Percentiles rank a stretch among this genome's conserved stretches.
These are phyloP conservation scores for Zasmidium angulare DNA, from an alignment of 2,329 filamentous ascomycete species.

Conservation along the genomic window DNA sequence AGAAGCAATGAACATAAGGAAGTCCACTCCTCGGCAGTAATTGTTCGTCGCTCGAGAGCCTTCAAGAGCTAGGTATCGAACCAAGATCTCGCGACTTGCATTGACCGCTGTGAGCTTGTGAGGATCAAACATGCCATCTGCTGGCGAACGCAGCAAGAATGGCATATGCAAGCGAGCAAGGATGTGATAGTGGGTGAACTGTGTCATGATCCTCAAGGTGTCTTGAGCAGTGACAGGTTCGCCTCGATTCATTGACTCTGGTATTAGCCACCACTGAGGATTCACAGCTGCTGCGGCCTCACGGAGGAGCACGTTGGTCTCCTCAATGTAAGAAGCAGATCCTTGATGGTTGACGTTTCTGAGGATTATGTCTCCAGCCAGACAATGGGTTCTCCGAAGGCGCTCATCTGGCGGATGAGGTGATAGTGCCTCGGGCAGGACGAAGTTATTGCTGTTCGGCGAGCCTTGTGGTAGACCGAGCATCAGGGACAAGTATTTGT, in stretches of 20 bases:
- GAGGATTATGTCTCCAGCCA: background rate
- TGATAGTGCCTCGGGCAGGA: background rate
- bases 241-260: background rate
- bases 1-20: conserved; percentile 6
- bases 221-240: background rate
- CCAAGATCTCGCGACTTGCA: conserved; percentile 2
- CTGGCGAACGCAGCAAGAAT: background rate
- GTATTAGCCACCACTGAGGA: conserved; percentile 3
- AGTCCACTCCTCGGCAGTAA: conserved; percentile 6
- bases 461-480: background rate
- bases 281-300: background rate
- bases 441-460: background rate
- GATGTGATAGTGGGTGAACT: conserved; percentile 3
- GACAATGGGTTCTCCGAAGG: conserved; percentile 1
- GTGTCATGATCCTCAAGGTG: background rate
- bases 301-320: background rate
- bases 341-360: background rate
- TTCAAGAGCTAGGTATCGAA: background rate
- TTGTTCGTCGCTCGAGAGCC: background rate
- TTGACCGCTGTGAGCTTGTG: background rate
- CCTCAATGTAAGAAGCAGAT: background rate
- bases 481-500: conserved; percentile 2
- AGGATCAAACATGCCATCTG: background rate
- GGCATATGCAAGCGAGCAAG: background rate
- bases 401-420: background rate